A percentile compares a stretch with the other conserved stretches of the same genome.
These are phyloP conservation scores for Claviceps humidiphila DNA, from an alignment of 2,329 filamentous ascomycete species.

Conservation along the genomic window DNA sequence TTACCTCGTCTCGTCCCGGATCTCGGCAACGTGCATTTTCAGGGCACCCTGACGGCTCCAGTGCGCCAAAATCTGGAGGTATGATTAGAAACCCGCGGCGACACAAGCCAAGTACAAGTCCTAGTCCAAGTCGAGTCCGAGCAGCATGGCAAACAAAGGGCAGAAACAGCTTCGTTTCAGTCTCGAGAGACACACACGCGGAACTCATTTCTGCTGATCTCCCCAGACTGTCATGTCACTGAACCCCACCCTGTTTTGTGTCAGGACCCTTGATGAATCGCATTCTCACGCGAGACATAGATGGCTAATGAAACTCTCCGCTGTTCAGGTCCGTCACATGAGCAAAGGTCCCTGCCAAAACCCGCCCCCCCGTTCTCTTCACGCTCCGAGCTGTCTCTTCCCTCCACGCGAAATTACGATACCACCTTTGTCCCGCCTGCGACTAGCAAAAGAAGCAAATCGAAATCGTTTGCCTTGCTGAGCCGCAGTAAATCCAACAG, in stretches of 20 bases:
- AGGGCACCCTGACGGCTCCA: slow-evolving; percentile 21
- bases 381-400: slow-evolving; percentile 39
- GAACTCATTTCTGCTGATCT: neutral
- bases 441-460: slow-evolving; percentile 34
- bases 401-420: slow-evolving; percentile 36
- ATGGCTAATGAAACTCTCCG: neutral
- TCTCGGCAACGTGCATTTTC: slow-evolving; percentile 25
- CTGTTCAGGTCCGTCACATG: slow-evolving; percentile 14
- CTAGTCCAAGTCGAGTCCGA: neutral
- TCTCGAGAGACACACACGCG: neutral
- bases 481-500: slow-evolving; percentile 38
- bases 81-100: slow-evolving; percentile 14
- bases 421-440: slow-evolving; percentile 16
- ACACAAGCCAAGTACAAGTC: neutral
- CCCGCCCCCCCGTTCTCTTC: slow-evolving; percentile 28
- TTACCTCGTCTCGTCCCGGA: slow-evolving; percentile 19
- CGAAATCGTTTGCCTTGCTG: slow-evolving; percentile 41
- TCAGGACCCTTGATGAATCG: neutral
- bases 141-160: slow-evolving; percentile 1
- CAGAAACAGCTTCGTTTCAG: too few species aligned
- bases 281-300: neutral
- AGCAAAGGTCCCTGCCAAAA: slow-evolving; percentile 24
- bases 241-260: neutral
- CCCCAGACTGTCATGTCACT: neutral
- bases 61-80: slow-evolving; percentile 19